Base-by-base conservation (phyloP, 2,329 filamentous ascomycete species). In the Fusarium sarcochroum region DNA sequence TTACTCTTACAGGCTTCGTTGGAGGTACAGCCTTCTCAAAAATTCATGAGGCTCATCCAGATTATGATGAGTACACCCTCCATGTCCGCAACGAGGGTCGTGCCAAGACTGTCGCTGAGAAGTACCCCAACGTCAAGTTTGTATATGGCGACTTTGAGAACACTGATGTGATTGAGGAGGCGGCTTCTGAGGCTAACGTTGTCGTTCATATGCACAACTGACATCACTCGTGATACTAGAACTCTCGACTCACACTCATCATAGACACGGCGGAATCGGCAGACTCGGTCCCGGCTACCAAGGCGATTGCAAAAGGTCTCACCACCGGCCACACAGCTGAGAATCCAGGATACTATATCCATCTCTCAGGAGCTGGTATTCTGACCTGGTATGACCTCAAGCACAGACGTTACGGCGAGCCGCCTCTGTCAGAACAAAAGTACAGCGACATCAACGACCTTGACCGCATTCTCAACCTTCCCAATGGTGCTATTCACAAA, bases 371-470 rank as follows among this genome's bases (percentile, higher is more conserved):
- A 3, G 84, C 84, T 1, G 80, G 79, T 17, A 82, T 87, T 38
- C 76, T 87, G 25, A 80, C 77, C 14, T 84, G 80, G 77, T 83
- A 83, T 70, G 84, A 86, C 69, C 41, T 63, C n/a, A 58, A 73
- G 8, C 68, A 82, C 56, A 62, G 78, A 32, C 81, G 83, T n/a
- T 80, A 72, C 56, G 84, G 84, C 35, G 77, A 85, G 61, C 73
- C 77, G 1, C 83, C 83, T 1, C 57, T 81, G 27, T 77, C 80
- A 6, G 81, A 82, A 48, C 76, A 85, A 69, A 78, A 68, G 51
- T 91, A 89, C 77, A 80, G 89, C 71, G 90, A 92, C 68, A 82
- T 87, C 70, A 81, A 86, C 11, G 85, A 85, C 50, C 83, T 92
- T 37, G 78, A 81, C 14, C 84, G 86, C 44, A 80, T 91, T 35